Percentiles rank a stretch among this genome's conserved stretches.
Conservation (phyloP, 768 basidiomycete species). For the Dendrothele bispora region DNA sequence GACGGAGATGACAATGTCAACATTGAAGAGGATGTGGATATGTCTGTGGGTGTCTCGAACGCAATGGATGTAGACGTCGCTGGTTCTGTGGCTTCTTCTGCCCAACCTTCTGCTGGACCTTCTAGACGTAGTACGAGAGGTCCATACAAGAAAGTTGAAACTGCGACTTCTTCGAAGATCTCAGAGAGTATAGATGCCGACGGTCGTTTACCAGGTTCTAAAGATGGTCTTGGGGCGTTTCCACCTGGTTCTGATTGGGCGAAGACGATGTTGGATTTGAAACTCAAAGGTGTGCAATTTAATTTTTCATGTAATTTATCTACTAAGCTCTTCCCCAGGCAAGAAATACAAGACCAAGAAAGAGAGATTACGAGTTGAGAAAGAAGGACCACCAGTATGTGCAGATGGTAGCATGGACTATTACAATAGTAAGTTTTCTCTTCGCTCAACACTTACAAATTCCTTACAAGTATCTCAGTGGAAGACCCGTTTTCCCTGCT, state of each 20-base stretch:
- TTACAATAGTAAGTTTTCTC: conserved; percentile 51
- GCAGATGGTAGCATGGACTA: conserved; percentile 84
- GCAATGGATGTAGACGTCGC: conserved; percentile 38
- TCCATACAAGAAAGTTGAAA: conserved; percentile 50
- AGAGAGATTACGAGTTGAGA: conserved; percentile 75
- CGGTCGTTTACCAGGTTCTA: conserved; percentile 73
- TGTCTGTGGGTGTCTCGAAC: conserved; percentile 7
- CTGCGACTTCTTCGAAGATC: conserved; percentile 19
- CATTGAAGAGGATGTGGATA: conserved; percentile 43
- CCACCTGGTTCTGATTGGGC: conserved; percentile 72
- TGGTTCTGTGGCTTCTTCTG: conserved; percentile 23
- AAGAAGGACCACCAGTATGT: conserved; percentile 66
- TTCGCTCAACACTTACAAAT: background rate
- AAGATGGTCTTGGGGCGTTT: conserved; percentile 74
- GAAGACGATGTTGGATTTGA: conserved; percentile 69
- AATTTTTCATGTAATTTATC: background rate
- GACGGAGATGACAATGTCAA: conserved; percentile 43
- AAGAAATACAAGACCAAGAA: conserved; percentile 82
- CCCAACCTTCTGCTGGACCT: conserved; percentile 37
- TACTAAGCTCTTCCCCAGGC: conserved; percentile 36
- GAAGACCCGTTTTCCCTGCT: conserved; percentile 78
- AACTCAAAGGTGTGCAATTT: conserved; percentile 60
- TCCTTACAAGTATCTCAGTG: conserved; percentile 41
- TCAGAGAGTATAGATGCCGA: conserved; percentile 62
- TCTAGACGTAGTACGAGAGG: conserved; percentile 48